A percentile compares a stretch with the other conserved stretches of the same genome.
Conservation (phyloP, 2,329 filamentous ascomycete genomes). For the Penicillium sp. region DNA sequence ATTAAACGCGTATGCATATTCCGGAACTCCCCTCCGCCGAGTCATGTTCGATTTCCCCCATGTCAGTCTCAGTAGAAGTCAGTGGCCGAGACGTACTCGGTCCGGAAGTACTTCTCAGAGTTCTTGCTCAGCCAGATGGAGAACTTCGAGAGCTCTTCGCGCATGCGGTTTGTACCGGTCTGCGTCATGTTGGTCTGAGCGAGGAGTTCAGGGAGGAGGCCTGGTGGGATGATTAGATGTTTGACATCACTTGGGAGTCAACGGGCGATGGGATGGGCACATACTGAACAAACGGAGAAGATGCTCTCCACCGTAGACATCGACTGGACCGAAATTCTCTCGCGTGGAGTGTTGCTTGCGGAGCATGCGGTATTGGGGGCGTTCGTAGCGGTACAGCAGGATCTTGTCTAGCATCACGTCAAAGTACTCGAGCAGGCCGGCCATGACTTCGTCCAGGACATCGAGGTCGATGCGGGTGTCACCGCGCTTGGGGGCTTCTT, state of each 20-base stretch:
- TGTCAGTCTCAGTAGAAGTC: slow-evolving; percentile 12
- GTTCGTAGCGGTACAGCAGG: slow-evolving; percentile 88
- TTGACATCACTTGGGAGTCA: background rate
- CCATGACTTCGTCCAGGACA: slow-evolving; percentile 81
- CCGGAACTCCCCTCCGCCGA: no score
- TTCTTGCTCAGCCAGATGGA: slow-evolving; percentile 77
- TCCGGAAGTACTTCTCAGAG: slow-evolving; percentile 65
- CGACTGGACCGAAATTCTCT: slow-evolving; percentile 56
- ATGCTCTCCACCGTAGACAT: slow-evolving; percentile 91
- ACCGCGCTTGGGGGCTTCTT: slow-evolving; percentile 63
- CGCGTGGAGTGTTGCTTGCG: slow-evolving; percentile 58
- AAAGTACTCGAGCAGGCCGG: slow-evolving; percentile 87
- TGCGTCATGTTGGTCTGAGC: slow-evolving; percentile 98
- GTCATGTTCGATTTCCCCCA: no score
- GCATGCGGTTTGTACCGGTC: slow-evolving; percentile 78
- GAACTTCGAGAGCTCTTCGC: slow-evolving; percentile 83
- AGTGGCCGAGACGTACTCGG: slow-evolving; percentile 40
- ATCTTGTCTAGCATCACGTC: slow-evolving; percentile 83
- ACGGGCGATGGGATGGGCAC: slow-evolving; percentile 26
- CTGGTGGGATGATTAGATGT: slow-evolving; percentile 46
- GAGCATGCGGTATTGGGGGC: slow-evolving; percentile 76
- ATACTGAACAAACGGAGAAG: slow-evolving; percentile 80
- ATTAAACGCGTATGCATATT: no score
- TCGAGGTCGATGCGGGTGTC: slow-evolving; percentile 58
- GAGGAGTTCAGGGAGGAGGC: slow-evolving; percentile 84